These are phyloP conservation scores for Triglochin maritima DNA, from an alignment of 106 monocot genomes.

Conservation along the genomic window DNA sequence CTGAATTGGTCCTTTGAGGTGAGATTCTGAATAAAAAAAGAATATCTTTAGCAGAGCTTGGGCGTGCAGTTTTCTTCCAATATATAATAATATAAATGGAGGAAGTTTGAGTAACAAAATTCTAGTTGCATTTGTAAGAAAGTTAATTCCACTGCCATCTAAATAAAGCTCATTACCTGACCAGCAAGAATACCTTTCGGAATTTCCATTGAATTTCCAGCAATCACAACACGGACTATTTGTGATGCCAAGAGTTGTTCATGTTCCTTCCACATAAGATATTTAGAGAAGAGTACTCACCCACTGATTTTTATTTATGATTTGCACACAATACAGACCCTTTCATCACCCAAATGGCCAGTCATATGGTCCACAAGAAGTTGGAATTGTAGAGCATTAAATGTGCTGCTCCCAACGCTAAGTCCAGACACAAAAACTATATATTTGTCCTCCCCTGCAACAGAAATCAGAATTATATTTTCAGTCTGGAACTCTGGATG, in stretches of 20 bases:
- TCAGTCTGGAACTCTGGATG: not conserved
- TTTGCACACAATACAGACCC: slow-evolving; percentile 30
- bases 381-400: slow-evolving; percentile 92
- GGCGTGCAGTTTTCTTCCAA: not conserved
- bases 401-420: slow-evolving; percentile 48
- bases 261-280: slow-evolving; percentile 22
- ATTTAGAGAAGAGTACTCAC: not conserved
- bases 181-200: slow-evolving; percentile 48
- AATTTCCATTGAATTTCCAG: slow-evolving; percentile 85
- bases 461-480: not conserved
- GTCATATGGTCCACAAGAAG: slow-evolving; percentile 95
- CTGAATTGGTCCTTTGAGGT: slow-evolving; percentile 64
- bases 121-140: too few relatives aligned
- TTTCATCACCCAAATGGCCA: slow-evolving; percentile 90
- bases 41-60: not conserved
- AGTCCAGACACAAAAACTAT: slow-evolving; percentile 88
- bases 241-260: slow-evolving; percentile 75
- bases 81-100: too few relatives aligned
- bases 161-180: slow-evolving; percentile 38
- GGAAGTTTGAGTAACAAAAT: too few relatives aligned
- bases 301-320: not conserved
- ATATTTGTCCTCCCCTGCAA: slow-evolving; percentile 85
- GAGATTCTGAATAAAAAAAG: slow-evolving; percentile 30
- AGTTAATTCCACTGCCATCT: too few relatives aligned
- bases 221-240: slow-evolving; percentile 80